Evolutionary conservation across 768 basidiomycete genomes (phyloP), one percentile per base, ranked within the genome.

Genomic region (Lactarius evosmus): DNA sequence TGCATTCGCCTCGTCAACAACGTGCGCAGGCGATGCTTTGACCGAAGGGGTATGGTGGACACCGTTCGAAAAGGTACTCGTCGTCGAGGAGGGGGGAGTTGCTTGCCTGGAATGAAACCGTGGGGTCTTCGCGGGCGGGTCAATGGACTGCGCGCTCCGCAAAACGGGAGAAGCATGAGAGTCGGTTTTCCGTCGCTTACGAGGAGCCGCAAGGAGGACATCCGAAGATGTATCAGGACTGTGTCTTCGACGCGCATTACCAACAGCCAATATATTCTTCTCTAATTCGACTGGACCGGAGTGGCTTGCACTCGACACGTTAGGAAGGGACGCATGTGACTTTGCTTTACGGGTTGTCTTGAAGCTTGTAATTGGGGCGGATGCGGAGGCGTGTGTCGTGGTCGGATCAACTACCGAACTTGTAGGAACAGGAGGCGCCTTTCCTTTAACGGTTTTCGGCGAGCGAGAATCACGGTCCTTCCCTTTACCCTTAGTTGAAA

Each of bases 401-500:
- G 32, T 29, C 8, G 54, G 44, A 54, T 29, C 54, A 29, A 38
- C 11, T 25, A 34, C 46, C 25, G 44, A 12, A 29, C 52, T 57
- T 17, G 34, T 17, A 40, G 58, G 38, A 8, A 34, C 30, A 40
- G 63, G 7, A 44, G n/a, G 11, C 30, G 46, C 53, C 36, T 67
- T 66, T 33, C 64, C 66, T 61, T 66, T 61, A 27, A 12, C 32
- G 14, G 34, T 51, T 50, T 66, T 66, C 2, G 59, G 65, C 8
- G 51, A 29, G n/a, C 53, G 56, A 14, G 36, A 0, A 27, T 66
- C 58, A 32, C 65, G 66, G 63, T 72, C 67, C 69, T 74, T 76
- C 6, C 71, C 75, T 65, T 76, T 78, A 1, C 65, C 70, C 61
- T 74, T 74, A 46, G 57, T 62, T 61, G 71, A 70, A 27, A 63